A percentile compares a stretch with the other conserved stretches of the same genome.
Conservation (phyloP, 176 grass and related monocot genomes). For the Coix lacrymajobi region DNA sequence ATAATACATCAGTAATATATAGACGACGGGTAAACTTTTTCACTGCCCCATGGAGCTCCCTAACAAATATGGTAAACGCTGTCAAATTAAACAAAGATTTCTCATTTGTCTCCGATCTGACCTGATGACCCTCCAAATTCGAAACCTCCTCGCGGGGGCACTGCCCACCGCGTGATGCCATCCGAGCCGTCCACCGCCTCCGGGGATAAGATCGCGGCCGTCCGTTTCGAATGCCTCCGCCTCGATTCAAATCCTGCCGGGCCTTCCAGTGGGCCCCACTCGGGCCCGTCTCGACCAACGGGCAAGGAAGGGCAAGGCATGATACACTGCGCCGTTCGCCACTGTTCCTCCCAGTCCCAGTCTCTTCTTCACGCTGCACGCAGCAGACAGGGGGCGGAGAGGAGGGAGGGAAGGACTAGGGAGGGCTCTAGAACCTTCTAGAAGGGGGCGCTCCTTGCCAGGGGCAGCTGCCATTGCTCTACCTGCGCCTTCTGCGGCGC, state of each 20-base stretch:
- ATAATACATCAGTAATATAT: too few species aligned
- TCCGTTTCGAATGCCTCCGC: slow-evolving; percentile 20
- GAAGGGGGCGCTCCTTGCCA: not conserved
- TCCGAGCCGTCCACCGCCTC: slow-evolving; percentile 14
- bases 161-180: not conserved
- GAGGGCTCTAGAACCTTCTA: slow-evolving; percentile 32
- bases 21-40: not conserved
- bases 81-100: not conserved
- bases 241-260: slow-evolving; percentile 30
- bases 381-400: not conserved
- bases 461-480: not conserved
- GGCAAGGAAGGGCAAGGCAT: not conserved
- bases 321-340: not conserved
- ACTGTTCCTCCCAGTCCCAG: not conserved
- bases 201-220: slow-evolving; percentile 1
- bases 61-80: not conserved
- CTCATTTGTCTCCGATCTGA: not conserved
- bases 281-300: not conserved
- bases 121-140: slow-evolving; percentile 9
- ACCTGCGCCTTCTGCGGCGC: not conserved
- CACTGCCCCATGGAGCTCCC: not conserved
- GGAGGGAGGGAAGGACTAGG: not conserved
- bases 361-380: not conserved
- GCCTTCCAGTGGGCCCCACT: not conserved
- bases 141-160: slow-evolving; percentile 29